phyloP scores from a whole-genome alignment of 2,329 filamentous ascomycete species.

The Dothidotthia symphoricarpi region DNA sequence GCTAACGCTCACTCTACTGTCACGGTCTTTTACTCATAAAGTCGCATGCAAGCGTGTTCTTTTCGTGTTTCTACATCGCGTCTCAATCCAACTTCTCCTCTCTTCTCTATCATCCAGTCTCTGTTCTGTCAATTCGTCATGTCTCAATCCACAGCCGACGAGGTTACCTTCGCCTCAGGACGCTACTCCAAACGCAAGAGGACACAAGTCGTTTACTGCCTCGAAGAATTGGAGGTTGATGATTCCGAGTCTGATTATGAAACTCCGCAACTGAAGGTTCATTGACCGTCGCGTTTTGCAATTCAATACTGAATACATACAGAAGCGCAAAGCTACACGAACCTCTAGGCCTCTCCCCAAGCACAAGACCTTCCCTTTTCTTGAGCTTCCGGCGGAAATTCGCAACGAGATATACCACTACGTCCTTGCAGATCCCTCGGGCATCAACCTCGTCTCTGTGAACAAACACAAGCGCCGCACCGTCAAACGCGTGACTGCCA shows the following conservation, averaged over 20 bases:
- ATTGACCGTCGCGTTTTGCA: neutral
- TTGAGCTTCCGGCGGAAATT: constrained; percentile 37
- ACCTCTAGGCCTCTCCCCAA: constrained; percentile 26
- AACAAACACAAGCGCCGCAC: constrained; percentile 32
- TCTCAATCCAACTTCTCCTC: neutral
- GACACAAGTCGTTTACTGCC: constrained; percentile 31
- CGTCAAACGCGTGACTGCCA: constrained; percentile 19
- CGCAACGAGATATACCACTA: constrained; percentile 36
- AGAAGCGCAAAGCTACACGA: constrained; percentile 23
- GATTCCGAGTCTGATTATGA: constrained; percentile 20
- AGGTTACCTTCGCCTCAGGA: constrained; percentile 16
- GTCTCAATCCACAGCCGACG: constrained; percentile 11
- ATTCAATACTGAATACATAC: constrained; percentile 6
- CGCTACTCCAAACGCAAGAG: constrained; percentile 39
- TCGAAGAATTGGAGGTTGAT: constrained; percentile 24
- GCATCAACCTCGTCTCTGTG: constrained; percentile 25
- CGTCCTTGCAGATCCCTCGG: constrained; percentile 26
- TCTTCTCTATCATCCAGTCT: neutral
- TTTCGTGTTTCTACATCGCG: constrained; percentile 24
- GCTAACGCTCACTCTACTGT: constrained; percentile 28
- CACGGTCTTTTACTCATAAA: no score
- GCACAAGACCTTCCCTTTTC: constrained; percentile 35
- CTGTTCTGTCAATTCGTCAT: constrained; percentile 9
- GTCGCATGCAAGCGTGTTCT: constrained; percentile 19
- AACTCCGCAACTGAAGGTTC: constrained; percentile 26